These are phyloP conservation scores for Penicillium crystallinum DNA, from an alignment of 495 filamentous ascomycete genomes.

Conservation along the genomic window DNA sequence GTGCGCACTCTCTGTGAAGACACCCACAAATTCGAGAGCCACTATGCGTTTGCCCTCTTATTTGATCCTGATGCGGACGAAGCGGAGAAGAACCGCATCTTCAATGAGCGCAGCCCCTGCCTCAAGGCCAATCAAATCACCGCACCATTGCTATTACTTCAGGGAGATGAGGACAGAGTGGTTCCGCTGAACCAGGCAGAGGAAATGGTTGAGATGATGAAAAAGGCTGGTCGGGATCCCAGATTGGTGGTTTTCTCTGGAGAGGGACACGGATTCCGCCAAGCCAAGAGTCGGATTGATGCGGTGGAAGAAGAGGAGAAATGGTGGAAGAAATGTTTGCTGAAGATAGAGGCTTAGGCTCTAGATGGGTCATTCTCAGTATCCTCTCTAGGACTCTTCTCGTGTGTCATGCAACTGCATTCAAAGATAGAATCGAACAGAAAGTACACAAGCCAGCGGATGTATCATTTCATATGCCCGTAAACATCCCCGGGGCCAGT, in stretches of 20 bases:
- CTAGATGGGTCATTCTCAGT: no score
- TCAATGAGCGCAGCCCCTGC: constrained; percentile 28
- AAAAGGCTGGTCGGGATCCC: constrained; percentile 25
- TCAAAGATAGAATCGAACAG: no score
- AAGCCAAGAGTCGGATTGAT: constrained; percentile 18
- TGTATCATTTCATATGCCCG: no score
- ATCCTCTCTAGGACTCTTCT: no score
- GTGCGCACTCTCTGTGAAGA: constrained; percentile 24
- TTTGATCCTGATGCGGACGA: constrained; percentile 15
- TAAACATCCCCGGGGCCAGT: no score
- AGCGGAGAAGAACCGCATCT: constrained; percentile 29
- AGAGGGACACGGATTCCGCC: constrained; percentile 37
- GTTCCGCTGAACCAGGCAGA: constrained; percentile 39
- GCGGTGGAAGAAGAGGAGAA: constrained; percentile 27
- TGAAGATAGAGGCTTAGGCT: neutral
- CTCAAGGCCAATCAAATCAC: constrained; percentile 35
- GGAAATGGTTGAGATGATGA: constrained; percentile 28
- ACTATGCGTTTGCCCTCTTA: constrained; percentile 33
- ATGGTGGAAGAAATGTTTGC: constrained; percentile 26
- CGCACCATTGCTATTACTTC: constrained; percentile 37
- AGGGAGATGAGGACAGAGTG: constrained; percentile 36
- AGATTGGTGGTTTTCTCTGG: constrained; percentile 33
- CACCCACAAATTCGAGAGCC: constrained; percentile 45
- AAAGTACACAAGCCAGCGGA: no score
- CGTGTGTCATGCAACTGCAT: no score